Conservation (phyloP, 305 asterid species). For the Solanum hybrid region DNA sequence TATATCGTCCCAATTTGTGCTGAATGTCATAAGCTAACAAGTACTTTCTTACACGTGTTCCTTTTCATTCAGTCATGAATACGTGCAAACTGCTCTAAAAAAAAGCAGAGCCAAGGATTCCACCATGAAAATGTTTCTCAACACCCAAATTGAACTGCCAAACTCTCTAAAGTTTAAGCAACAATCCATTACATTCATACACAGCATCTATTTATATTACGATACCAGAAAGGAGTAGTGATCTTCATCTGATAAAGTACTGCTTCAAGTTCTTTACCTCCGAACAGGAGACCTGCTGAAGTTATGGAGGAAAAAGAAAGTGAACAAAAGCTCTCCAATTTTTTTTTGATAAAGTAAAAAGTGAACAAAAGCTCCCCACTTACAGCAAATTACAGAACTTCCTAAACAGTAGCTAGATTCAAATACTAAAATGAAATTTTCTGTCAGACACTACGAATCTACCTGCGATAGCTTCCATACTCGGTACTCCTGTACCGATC, state of each 20-base stretch:
- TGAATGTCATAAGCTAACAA: neutral
- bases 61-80: neutral
- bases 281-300: conserved; percentile 54
- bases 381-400: neutral
- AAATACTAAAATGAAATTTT: neutral
- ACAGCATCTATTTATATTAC: conserved; percentile 23
- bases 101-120: neutral
- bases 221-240: neutral
- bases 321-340: neutral
- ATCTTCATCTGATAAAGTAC: neutral
- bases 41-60: neutral
- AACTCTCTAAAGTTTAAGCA: neutral
- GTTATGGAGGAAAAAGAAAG: neutral
- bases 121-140: neutral
- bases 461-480: conserved; percentile 67
- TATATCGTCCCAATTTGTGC: neutral
- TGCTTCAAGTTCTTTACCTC: conserved; percentile 38
- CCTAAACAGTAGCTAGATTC: neutral
- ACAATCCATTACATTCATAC: neutral
- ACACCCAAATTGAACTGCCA: neutral
- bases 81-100: neutral
- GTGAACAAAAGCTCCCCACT: neutral
- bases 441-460: neutral
- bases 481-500: conserved; percentile 60
- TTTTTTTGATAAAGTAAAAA: neutral